A percentile compares a stretch with the other conserved stretches of the same genome.
These are phyloP conservation scores for Coniella lustricola DNA, from an alignment of 2,329 filamentous ascomycete genomes.

Conservation along the genomic window DNA sequence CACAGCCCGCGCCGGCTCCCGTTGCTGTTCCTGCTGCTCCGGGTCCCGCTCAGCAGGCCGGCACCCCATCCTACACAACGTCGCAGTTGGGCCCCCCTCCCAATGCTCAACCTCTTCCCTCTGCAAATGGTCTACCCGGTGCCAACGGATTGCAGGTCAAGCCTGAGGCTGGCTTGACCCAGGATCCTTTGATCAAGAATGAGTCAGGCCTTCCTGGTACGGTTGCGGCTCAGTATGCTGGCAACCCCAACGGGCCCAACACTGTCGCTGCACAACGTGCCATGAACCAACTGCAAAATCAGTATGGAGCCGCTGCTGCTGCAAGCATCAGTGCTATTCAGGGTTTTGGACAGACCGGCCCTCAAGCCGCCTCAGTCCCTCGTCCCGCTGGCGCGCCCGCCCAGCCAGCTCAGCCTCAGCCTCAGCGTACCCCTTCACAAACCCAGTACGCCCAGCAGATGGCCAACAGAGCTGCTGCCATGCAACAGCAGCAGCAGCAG, in stretches of 20 bases:
- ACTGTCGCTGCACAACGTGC: slow-evolving; percentile 46
- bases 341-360: slow-evolving; percentile 28
- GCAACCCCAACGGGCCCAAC: background rate
- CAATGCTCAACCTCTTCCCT: slow-evolving; percentile 21
- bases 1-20: slow-evolving; percentile 35
- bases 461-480: slow-evolving; percentile 24
- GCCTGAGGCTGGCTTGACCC: slow-evolving; percentile 41
- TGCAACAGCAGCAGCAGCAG: slow-evolving; percentile 24
- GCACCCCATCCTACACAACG: slow-evolving; percentile 26
- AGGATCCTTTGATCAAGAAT: slow-evolving; percentile 41
- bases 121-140: slow-evolving; percentile 24
- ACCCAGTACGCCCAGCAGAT: slow-evolving; percentile 28
- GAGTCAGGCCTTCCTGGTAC: slow-evolving; percentile 36
- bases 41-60: slow-evolving; percentile 19
- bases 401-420: slow-evolving; percentile 18
- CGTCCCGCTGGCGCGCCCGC: slow-evolving; percentile 17
- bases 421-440: slow-evolving; percentile 12
- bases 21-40: slow-evolving; percentile 24
- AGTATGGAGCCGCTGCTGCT: slow-evolving; percentile 58
- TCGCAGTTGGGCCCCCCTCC: slow-evolving; percentile 29
- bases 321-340: slow-evolving; percentile 60
- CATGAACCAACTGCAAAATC: slow-evolving; percentile 47
- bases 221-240: slow-evolving; percentile 18
- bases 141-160: slow-evolving; percentile 38
- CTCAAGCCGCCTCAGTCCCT: slow-evolving; percentile 24